Conservation (phyloP, 495 filamentous ascomycete species). For the Lasiosphaeria hispida region DNA sequence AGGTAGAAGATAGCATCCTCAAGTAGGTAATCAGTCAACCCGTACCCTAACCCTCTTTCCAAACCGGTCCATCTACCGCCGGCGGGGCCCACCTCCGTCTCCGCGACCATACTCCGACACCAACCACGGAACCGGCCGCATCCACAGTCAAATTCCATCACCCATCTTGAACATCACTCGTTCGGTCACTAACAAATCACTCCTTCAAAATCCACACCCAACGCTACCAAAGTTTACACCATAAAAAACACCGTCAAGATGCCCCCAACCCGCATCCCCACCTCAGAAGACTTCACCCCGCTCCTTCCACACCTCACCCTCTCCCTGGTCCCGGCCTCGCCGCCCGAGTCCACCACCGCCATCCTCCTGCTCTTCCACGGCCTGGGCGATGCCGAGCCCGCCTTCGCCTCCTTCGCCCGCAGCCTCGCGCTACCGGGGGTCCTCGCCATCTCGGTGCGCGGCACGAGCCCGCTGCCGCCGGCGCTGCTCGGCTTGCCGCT, state of each 20-base stretch:
- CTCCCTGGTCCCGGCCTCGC: slow-evolving; percentile 34
- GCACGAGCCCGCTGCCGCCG: slow-evolving; percentile 68
- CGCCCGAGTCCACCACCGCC: slow-evolving; percentile 56
- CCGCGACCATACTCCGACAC: too few relatives aligned
- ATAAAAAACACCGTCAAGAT: slow-evolving; percentile 7
- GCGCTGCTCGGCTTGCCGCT: slow-evolving; percentile 55
- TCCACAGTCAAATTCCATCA: too few relatives aligned
- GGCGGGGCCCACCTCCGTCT: too few relatives aligned
- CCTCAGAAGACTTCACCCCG: slow-evolving; percentile 34
- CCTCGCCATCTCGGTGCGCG: slow-evolving; percentile 70
- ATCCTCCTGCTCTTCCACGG: slow-evolving; percentile 89
- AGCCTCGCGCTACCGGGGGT: slow-evolving; percentile 80
- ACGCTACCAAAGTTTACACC: not conserved
- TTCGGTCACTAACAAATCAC: too few relatives aligned
- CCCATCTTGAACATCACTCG: too few relatives aligned
- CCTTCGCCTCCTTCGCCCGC: slow-evolving; percentile 71
- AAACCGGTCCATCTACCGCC: too few relatives aligned
- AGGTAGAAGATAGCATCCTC: too few relatives aligned
- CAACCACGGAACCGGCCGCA: too few relatives aligned
- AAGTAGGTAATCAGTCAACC: too few relatives aligned
- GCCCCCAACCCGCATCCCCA: slow-evolving; percentile 38
- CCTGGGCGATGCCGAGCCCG: slow-evolving; percentile 70
- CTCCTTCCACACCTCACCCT: slow-evolving; percentile 30
- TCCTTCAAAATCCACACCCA: not conserved
- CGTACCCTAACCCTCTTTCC: too few relatives aligned